Conservation (phyloP, 2,329 filamentous ascomycete species). For the Mollisia scopiformis region DNA sequence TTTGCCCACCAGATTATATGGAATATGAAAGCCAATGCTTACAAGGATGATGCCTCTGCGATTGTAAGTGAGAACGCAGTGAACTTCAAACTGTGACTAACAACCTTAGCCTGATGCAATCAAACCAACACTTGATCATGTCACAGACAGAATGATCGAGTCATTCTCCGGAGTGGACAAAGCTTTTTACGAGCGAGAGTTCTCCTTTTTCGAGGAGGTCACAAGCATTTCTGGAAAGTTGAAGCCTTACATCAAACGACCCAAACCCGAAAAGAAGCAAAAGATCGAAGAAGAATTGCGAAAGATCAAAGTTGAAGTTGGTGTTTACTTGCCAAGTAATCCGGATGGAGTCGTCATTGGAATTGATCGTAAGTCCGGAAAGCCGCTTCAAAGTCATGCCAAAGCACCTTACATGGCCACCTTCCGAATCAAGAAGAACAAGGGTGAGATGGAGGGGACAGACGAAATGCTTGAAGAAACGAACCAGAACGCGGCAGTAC, state of each 20-base stretch:
- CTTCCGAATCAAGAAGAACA: conserved; percentile 90
- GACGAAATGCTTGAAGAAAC: conserved; percentile 55
- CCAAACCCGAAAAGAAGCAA: conserved; percentile 96
- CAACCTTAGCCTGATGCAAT: conserved; percentile 74
- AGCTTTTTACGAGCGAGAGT: conserved; percentile 91
- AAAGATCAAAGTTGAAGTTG: conserved; percentile 95
- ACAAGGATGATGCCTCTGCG: conserved; percentile 92
- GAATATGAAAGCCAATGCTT: conserved; percentile 99
- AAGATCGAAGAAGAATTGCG: conserved; percentile 99
- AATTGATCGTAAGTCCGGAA: conserved; percentile 97
- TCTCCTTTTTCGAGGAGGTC: conserved; percentile 97
- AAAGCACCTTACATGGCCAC: conserved; percentile 99
- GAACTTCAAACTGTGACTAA: conserved; percentile 2
- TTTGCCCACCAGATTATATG: conserved; percentile 99
- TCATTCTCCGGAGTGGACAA: conserved; percentile 81
- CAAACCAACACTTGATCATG: conserved; percentile 90
- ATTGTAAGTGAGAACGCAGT: conserved; percentile 58
- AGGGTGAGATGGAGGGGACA: conserved; percentile 53
- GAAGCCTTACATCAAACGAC: conserved; percentile 87
- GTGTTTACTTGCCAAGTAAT: conserved; percentile 96
- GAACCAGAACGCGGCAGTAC: conserved; percentile 41
- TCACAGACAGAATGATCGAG: conserved; percentile 80
- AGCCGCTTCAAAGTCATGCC: conserved; percentile 94
- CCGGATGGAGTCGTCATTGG: conserved; percentile 96
- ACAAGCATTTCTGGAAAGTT: conserved; percentile 95